phyloP scores from a whole-genome alignment of 345 rosid genomes.

The Lumnitzera littorea region DNA sequence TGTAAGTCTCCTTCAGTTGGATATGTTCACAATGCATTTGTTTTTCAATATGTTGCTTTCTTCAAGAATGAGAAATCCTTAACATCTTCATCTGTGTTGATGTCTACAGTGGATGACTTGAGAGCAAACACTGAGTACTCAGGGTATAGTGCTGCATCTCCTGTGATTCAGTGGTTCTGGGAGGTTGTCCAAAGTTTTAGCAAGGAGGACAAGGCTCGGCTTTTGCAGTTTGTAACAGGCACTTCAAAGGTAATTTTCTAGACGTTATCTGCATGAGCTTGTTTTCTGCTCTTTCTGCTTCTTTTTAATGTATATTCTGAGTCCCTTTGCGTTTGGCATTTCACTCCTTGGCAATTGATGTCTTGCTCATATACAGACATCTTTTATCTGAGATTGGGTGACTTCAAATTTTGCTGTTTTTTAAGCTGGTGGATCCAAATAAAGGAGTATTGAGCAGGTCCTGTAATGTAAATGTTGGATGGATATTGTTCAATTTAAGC shows the following conservation, averaged over 20 bases:
- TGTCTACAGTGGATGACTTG: constrained; percentile 78
- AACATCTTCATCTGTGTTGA: neutral
- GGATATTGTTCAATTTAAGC: too few species aligned
- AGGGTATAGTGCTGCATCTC: constrained; percentile 86
- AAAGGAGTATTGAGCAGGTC: too few species aligned
- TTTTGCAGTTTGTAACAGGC: constrained; percentile 94
- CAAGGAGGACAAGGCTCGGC: constrained; percentile 95
- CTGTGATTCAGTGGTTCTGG: constrained; percentile 98
- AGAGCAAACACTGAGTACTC: constrained; percentile 88
- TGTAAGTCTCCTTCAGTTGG: constrained; percentile 37
- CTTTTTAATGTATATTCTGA: too few species aligned
- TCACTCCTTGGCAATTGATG: neutral
- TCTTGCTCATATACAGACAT: neutral
- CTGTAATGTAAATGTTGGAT: too few species aligned
- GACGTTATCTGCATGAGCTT: too few species aligned
- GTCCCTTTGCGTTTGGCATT: neutral
- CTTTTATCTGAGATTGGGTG: neutral
- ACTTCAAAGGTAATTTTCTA: constrained; percentile 68
- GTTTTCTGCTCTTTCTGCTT: too few species aligned
- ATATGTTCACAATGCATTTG: neutral
- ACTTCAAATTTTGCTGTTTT: constrained; percentile 1
- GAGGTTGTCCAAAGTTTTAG: constrained; percentile 93
- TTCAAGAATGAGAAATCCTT: neutral
- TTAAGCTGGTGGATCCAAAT: neutral
- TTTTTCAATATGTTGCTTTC: neutral